Evolutionary conservation across 805 yeast genomes (phyloP).

Genomic region (Novakomyces olei): DNA sequence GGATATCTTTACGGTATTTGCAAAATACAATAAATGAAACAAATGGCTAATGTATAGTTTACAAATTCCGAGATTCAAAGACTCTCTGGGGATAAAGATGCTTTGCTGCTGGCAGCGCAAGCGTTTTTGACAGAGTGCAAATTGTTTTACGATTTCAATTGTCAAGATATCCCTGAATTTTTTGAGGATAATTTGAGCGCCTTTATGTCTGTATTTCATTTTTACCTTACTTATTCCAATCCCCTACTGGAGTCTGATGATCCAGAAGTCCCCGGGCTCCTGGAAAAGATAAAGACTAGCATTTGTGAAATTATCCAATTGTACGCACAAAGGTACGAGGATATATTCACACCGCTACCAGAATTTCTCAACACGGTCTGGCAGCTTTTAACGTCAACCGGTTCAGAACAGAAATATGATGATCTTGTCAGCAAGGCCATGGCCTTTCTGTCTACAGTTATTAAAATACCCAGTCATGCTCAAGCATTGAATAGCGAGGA

Average conservation of each 20-base stretch:
- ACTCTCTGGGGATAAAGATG: constrained; percentile 24
- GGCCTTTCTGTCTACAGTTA: constrained; percentile 60
- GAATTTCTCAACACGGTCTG: constrained; percentile 66
- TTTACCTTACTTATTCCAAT: constrained; percentile 45
- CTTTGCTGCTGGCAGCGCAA: constrained; percentile 38
- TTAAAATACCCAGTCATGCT: constrained; percentile 46
- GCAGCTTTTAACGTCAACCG: constrained; percentile 44
- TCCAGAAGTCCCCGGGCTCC: constrained; percentile 38
- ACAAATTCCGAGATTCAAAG: constrained; percentile 44
- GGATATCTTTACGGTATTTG: constrained; percentile 35
- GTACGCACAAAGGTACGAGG: constrained; percentile 79
- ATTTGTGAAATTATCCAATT: constrained; percentile 69
- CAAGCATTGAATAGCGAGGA: constrained; percentile 33
- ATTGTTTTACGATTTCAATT: constrained; percentile 78
- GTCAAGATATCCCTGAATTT: constrained; percentile 95
- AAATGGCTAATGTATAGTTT: too few species aligned
- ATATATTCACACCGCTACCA: constrained; percentile 56
- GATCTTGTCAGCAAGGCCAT: constrained; percentile 61
- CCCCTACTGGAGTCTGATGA: constrained; percentile 31
- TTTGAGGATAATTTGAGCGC: constrained; percentile 69
- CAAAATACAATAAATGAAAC: too few species aligned
- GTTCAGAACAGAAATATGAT: constrained; percentile 60
- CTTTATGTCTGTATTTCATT: constrained; percentile 66
- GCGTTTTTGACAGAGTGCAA: constrained; percentile 51
- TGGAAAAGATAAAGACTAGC: constrained; percentile 54